These are phyloP conservation scores for Tolypocladium capitatum DNA, from an alignment of 2,329 filamentous ascomycete species.

Conservation along the genomic window DNA sequence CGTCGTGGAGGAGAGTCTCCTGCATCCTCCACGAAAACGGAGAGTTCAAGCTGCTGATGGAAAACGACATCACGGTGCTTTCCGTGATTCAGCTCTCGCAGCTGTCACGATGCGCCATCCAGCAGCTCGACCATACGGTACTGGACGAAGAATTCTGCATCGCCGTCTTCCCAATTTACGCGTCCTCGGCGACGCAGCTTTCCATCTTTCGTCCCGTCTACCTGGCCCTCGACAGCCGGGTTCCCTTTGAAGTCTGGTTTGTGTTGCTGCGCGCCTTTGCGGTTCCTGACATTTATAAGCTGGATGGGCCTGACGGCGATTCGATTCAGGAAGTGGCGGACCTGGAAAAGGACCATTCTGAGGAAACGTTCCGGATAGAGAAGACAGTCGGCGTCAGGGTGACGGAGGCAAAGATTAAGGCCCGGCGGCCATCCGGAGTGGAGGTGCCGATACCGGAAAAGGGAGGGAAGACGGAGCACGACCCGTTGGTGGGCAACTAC, in stretches of 20 bases:
- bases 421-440: conserved; percentile 13
- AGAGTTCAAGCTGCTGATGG: conserved; percentile 79
- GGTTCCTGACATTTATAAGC: conserved; percentile 75
- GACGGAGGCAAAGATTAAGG: conserved; percentile 49
- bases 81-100: conserved; percentile 79
- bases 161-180: conserved; percentile 89
- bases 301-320: conserved; percentile 30
- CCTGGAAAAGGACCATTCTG: conserved; percentile 23
- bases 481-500: conserved; percentile 51
- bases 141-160: conserved; percentile 89
- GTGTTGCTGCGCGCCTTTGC: conserved; percentile 84
- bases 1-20: conserved; percentile 74
- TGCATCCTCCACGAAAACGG: conserved; percentile 93
- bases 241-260: conserved; percentile 96
- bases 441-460: conserved; percentile 11
- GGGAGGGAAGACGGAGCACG: conserved; percentile 16
- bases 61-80: conserved; percentile 68
- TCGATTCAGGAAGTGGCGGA: conserved; percentile 28
- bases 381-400: conserved; percentile 46
- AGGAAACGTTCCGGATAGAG: conserved; percentile 47
- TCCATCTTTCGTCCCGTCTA: conserved; percentile 80
- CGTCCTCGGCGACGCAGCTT: conserved; percentile 56
- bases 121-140: conserved; percentile 80
- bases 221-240: conserved; percentile 69
- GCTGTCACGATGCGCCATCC: conserved; percentile 77